phyloP scores from a whole-genome alignment of 371 early-diverging fungal species.

The Paraphysoderma sedebokerense region DNA sequence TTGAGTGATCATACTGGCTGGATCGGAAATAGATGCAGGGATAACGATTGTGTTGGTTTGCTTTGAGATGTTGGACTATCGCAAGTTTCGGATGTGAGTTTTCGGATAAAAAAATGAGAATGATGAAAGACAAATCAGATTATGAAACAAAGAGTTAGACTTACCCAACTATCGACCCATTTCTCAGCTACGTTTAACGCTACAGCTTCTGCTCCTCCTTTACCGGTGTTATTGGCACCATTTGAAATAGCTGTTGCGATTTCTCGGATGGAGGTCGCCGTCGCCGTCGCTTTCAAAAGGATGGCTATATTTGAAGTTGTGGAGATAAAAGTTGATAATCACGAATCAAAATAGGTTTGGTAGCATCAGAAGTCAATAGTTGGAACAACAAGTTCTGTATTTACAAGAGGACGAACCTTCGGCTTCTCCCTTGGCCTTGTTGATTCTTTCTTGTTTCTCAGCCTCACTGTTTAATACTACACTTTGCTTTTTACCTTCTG shows the following conservation, averaged over 20 bases:
- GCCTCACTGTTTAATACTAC: conserved; percentile 91
- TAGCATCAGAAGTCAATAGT: background rate
- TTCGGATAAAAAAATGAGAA: no score
- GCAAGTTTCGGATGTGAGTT: no score
- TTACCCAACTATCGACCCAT: conserved; percentile 91
- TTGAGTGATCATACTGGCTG: conserved; percentile 69
- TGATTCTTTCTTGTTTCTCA: conserved; percentile 70
- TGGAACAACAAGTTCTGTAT: background rate
- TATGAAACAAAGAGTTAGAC: no score
- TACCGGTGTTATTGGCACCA: conserved; percentile 10
- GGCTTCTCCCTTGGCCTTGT: conserved; percentile 43
- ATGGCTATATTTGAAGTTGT: conserved; percentile 33
- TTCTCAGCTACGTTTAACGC: conserved; percentile 89
- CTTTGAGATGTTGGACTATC: conserved; percentile 78
- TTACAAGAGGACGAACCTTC: conserved; percentile 22
- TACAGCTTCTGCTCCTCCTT: conserved; percentile 67
- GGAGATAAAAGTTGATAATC: background rate
- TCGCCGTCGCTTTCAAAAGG: conserved; percentile 64
- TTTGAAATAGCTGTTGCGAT: conserved; percentile 55
- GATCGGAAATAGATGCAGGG: conserved; percentile 69
- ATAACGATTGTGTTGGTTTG: conserved; percentile 81
- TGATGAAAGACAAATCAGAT: no score
- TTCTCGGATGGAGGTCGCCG: conserved; percentile 57
- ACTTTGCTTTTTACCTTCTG: conserved; percentile 87
- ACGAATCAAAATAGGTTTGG: background rate